Base-by-base conservation (phyloP, 1,284 basidiomycete genomes). In the Pholiota adiposa region DNA sequence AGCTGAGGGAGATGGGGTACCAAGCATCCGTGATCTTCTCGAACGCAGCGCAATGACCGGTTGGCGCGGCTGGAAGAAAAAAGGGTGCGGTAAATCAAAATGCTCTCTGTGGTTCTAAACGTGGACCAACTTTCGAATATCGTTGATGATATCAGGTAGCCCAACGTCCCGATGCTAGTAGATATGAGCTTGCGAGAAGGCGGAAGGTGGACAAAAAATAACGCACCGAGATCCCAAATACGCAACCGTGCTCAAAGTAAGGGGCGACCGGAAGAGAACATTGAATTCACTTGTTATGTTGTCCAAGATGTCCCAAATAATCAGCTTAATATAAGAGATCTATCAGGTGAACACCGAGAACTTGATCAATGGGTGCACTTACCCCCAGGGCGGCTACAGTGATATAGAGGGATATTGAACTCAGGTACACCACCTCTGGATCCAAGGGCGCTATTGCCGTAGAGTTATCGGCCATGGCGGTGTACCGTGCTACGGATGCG, bases 201-300 rank as follows among this genome's bases (percentile, higher is more conserved):
- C 2, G 12, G 31, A 36, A 21, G 16, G 19, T 31, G 34, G 33
- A 16, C 7, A 9, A 9, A 12, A 48, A 14, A 25, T 52, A 33
- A 12, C 41, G 51, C 46, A 68, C 71, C 71, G 68, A 19, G 72
- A 70, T 11, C 70, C 31, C 49, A 69, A 67, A 56, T 73, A 73
- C 2, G 62, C 62, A 27, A 66, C 27, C 11, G 63, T 67, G 6
- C 67, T 65, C 8, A 67, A 18, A 23, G 53, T 51, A 16, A 70
- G 11, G 14, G 56, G 57, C 33, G 56, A 52, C 54, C 59, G 56
- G 23, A 60, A 60, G 3, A 73, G 36, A 9, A 73, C 52, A 25
- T 49, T 54, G 44, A 63, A 71, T 29, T 73, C 72, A 8, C 61
- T 57, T 12, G 44, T 18, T 0, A 72, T 14, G 49, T 70, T 67